Evolutionary conservation across 1,284 basidiomycete genomes (phyloP).

Genomic region (Papiliotrema flavescens): DNA sequence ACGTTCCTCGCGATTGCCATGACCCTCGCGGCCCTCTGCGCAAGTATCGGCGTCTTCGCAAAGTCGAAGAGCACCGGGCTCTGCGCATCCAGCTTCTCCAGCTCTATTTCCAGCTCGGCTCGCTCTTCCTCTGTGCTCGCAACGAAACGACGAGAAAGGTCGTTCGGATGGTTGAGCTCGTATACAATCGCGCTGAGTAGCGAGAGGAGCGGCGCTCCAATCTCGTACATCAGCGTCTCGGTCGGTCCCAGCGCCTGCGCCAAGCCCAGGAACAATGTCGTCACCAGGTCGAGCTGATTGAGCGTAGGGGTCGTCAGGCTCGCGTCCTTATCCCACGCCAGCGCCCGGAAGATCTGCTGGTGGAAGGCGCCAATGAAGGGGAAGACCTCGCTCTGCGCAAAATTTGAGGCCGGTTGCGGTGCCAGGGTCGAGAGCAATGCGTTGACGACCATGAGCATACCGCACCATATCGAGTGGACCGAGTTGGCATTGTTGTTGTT

Average conservation of each 20-base stretch:
- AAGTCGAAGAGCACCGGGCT: slow-evolving; percentile 60
- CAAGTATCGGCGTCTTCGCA: slow-evolving; percentile 64
- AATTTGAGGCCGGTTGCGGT: slow-evolving; percentile 56
- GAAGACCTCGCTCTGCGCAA: slow-evolving; percentile 79
- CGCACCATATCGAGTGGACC: slow-evolving; percentile 71
- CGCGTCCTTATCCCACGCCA: slow-evolving; percentile 76
- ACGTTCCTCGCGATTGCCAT: slow-evolving; percentile 66
- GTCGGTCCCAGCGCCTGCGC: slow-evolving; percentile 51
- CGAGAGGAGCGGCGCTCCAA: slow-evolving; percentile 62
- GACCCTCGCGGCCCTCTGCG: slow-evolving; percentile 64
- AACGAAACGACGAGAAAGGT: slow-evolving; percentile 74
- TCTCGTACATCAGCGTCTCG: slow-evolving; percentile 60
- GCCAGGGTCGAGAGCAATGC: slow-evolving; percentile 58
- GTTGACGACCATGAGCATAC: slow-evolving; percentile 76
- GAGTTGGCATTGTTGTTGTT: slow-evolving; percentile 53
- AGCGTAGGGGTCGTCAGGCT: slow-evolving; percentile 66
- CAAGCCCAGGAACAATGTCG: slow-evolving; percentile 69
- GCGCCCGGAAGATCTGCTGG: slow-evolving; percentile 68
- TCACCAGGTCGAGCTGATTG: slow-evolving; percentile 74
- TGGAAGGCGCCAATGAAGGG: slow-evolving; percentile 81
- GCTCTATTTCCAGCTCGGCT: slow-evolving; percentile 55
- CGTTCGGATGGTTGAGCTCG: slow-evolving; percentile 83
- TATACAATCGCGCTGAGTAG: slow-evolving; percentile 87
- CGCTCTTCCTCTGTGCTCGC: slow-evolving; percentile 75
- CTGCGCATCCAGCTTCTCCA: slow-evolving; percentile 53